phyloP scores from a whole-genome alignment of 169 alveolate species.

The Eimeria mitis region DNA sequence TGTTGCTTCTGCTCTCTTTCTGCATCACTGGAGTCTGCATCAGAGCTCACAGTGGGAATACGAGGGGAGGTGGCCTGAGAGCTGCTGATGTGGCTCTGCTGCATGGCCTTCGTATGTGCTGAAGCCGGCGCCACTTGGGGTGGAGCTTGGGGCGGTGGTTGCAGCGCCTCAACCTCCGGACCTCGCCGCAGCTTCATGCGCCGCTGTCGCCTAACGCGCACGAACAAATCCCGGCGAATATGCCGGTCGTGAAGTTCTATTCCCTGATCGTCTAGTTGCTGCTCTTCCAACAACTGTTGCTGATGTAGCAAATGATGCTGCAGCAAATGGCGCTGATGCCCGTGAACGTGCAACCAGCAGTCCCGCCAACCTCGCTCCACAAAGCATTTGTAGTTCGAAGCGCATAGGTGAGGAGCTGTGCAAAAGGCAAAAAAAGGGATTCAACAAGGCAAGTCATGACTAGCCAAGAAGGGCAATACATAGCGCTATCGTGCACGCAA shows the following conservation, averaged over 20 bases:
- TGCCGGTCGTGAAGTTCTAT: constrained; percentile 71
- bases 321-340: constrained; percentile 66
- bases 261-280: constrained; percentile 75
- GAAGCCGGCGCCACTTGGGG: background rate
- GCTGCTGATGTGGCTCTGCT: background rate
- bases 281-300: constrained; percentile 80
- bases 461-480: background rate
- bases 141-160: constrained; percentile 10
- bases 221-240: constrained; percentile 64
- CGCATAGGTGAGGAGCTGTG: constrained; percentile 90
- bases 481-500: background rate
- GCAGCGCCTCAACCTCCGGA: constrained; percentile 21
- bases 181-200: constrained; percentile 73
- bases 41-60: constrained; percentile 21
- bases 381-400: constrained; percentile 92
- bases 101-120: background rate
- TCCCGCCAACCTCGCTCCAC: constrained; percentile 94
- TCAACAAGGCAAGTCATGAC: background rate
- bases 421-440: background rate
- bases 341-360: constrained; percentile 86
- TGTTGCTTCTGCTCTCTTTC: constrained; percentile 49
- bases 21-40: constrained; percentile 50
- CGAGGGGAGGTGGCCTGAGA: constrained; percentile 6
- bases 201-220: constrained; percentile 71
- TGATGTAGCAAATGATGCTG: constrained; percentile 78